Base-by-base conservation (phyloP, 192 early-diverging fungal genomes). In the Linnemannia schmuckeri region DNA sequence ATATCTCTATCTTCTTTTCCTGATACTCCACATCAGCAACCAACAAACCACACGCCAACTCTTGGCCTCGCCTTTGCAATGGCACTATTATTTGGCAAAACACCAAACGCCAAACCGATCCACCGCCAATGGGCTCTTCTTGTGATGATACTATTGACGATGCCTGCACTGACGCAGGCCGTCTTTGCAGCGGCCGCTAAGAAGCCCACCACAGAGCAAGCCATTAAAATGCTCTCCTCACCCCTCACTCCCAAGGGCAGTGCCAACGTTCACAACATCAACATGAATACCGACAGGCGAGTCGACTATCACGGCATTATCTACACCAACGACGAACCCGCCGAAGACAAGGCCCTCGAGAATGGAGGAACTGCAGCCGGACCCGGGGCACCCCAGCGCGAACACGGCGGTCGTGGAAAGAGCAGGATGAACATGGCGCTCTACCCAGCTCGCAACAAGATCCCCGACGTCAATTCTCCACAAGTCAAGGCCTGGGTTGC, bases 401-500 rank as follows among this genome's bases (percentile, higher is more conserved):
- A 38, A 70, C 47, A 54, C 24, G 20, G 63, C 4, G 40, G n/a
- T 20, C 35, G 54, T 33, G 52, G 55, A 49, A 73, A 76, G 8
- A 72, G 40, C n/a, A 37, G 79, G 15, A 75, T 83, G 57, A 79
- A 75, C 30, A 46, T 77, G 7, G 72, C 76, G 27, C 70, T 78
- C 13, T 89, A 88, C 40, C 75, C 90, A 20, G 75, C 82, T 33
- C 90, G 82, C 30, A 84, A 90, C 44, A 42, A 37, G 18, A 84
- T 76, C 42, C 91, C 91, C 13, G 80, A 77, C n/a, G 79, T 78
- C 24, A 76, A 72, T 33, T 77, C 78, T 0, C 76, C 82, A 1
- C 88, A 82, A 76, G 87, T 88, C 37, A 63, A 72, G 24, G 89
- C 90, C 47, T 92, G 91, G 91, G 37, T 92, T 22, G 78, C 77